A percentile compares a stretch with the other conserved stretches of the same genome.
phyloP scores from a whole-genome alignment of 306 rosid species.

The Bauhinia variegata region DNA sequence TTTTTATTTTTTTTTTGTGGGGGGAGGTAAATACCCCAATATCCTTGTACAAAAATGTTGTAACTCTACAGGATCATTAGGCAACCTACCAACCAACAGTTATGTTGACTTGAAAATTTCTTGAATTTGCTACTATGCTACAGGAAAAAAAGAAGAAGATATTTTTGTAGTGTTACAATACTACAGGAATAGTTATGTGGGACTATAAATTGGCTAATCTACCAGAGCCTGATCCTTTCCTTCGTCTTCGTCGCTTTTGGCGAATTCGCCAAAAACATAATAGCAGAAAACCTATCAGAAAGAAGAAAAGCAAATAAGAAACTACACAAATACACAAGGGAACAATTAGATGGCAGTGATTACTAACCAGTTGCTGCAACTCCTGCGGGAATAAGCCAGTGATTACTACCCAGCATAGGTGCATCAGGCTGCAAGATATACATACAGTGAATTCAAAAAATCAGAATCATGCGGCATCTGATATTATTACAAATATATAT shows the following conservation, averaged over 20 bases:
- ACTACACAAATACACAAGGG: neutral
- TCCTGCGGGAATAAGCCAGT: slow-evolving; percentile 79
- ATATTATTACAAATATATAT: neutral
- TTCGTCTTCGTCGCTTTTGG: slow-evolving; percentile 76
- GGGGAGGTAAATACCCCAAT: too few relatives aligned
- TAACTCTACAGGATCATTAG: too few relatives aligned
- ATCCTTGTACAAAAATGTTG: too few relatives aligned
- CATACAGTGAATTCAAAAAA: slow-evolving; percentile 27
- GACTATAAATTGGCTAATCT: slow-evolving; percentile 67
- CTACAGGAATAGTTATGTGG: slow-evolving; percentile 29
- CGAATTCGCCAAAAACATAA: slow-evolving; percentile 87
- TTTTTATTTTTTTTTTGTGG: too few relatives aligned
- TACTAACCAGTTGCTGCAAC: slow-evolving; percentile 73
- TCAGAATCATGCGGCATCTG: slow-evolving; percentile 33
- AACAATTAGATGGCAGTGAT: slow-evolving; percentile 13
- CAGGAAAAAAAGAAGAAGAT: slow-evolving; percentile 34
- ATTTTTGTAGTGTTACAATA: slow-evolving; percentile 38
- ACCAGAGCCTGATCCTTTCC: slow-evolving; percentile 71
- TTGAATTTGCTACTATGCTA: slow-evolving; percentile 38
- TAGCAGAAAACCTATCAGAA: slow-evolving; percentile 58
- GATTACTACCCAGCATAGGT: slow-evolving; percentile 66
- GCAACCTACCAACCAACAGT: too few relatives aligned
- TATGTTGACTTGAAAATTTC: slow-evolving; percentile 4
- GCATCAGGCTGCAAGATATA: slow-evolving; percentile 69
- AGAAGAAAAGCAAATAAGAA: slow-evolving; percentile 8